phyloP scores from a whole-genome alignment of 1,284 basidiomycete genomes.

The Leccinum fuscescens region DNA sequence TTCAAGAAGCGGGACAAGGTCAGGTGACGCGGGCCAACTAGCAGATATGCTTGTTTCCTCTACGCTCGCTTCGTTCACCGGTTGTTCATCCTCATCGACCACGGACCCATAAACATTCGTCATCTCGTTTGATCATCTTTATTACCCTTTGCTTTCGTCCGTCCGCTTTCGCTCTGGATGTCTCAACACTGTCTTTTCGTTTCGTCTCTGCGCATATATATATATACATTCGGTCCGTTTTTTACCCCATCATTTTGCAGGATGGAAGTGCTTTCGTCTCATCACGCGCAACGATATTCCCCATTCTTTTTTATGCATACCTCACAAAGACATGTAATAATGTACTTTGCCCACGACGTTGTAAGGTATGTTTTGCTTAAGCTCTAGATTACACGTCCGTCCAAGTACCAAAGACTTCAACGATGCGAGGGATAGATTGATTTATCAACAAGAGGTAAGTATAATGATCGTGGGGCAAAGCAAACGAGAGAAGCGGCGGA shows the following conservation, averaged over 20 bases:
- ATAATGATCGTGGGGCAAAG: not conserved
- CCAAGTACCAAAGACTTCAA: slow-evolving; percentile 1
- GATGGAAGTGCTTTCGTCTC: slow-evolving; percentile 15
- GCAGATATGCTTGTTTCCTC: not conserved
- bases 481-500: slow-evolving; percentile 4
- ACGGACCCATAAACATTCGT: slow-evolving; percentile 1
- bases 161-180: slow-evolving; percentile 1
- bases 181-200: not conserved
- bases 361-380: slow-evolving; percentile 21
- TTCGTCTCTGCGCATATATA: slow-evolving; percentile 7
- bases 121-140: slow-evolving; percentile 15
- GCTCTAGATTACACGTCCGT: slow-evolving; percentile 17
- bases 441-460: not conserved
- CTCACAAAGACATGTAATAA: slow-evolving; percentile 24
- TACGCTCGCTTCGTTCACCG: not conserved
- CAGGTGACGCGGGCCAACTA: slow-evolving; percentile 17
- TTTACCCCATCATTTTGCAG: slow-evolving; percentile 1
- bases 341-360: slow-evolving; percentile 20
- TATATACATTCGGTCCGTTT: not conserved
- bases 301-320: slow-evolving; percentile 20
- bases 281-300: slow-evolving; percentile 19
- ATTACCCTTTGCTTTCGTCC: slow-evolving; percentile 12
- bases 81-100: not conserved
- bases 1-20: slow-evolving; percentile 52
- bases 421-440: not conserved